Percentiles rank a stretch among this genome's conserved stretches.
Conservation (phyloP, 495 filamentous ascomycete species). For the Cenococcum geophilum region DNA sequence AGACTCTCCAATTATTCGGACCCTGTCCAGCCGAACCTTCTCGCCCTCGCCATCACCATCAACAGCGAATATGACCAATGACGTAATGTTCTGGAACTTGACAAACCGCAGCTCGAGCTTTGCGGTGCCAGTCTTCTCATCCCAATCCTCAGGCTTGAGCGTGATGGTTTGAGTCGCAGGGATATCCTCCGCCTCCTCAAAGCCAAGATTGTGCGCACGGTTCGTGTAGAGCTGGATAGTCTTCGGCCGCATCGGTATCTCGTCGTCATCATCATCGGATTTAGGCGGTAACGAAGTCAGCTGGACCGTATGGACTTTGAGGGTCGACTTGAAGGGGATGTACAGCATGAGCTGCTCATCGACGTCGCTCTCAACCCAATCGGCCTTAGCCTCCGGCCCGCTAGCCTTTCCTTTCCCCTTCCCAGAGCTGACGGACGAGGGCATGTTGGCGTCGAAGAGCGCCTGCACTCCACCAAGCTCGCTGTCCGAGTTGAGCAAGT, state of each 20-base stretch:
- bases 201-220: constrained; percentile 78
- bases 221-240: constrained; percentile 81
- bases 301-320: constrained; percentile 88
- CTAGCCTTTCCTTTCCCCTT: constrained; percentile 48
- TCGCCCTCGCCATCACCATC: constrained; percentile 82
- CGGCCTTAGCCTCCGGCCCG: constrained; percentile 45
- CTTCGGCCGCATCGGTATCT: constrained; percentile 77
- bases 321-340: constrained; percentile 77
- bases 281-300: constrained; percentile 72
- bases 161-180: constrained; percentile 68
- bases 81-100: constrained; percentile 91
- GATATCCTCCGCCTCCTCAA: constrained; percentile 90
- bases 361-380: constrained; percentile 99
- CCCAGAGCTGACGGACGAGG: constrained; percentile 49
- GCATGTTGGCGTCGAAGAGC: constrained; percentile 67
- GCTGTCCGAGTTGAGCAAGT: constrained; percentile 78
- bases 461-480: constrained; percentile 60
- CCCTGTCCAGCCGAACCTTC: constrained; percentile 77
- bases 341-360: constrained; percentile 96
- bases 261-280: constrained; percentile 50
- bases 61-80: constrained; percentile 79
- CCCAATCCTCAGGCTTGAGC: constrained; percentile 75
- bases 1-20: constrained; percentile 84
- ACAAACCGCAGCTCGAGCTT: constrained; percentile 81
- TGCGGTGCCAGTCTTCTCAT: constrained; percentile 73